These are phyloP conservation scores for Tetramitus jugosus DNA, from an alignment of 208 protist species.

Conservation along the genomic window DNA sequence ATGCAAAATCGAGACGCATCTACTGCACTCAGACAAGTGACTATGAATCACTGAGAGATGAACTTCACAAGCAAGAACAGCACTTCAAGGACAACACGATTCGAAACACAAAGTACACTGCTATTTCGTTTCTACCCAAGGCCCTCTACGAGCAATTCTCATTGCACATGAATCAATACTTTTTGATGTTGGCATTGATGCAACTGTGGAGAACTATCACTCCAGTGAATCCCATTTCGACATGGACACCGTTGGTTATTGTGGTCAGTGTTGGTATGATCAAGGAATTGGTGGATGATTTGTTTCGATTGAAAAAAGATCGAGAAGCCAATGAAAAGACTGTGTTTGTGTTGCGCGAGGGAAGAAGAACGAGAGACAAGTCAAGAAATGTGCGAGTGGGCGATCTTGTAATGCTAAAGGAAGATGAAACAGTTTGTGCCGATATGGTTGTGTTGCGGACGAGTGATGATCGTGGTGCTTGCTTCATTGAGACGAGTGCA, in stretches of 20 bases:
- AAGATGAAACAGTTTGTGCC: slow-evolving; percentile 30
- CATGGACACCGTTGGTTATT: slow-evolving; percentile 39
- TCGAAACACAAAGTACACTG: slow-evolving; percentile 87
- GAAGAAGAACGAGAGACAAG: slow-evolving; percentile 25
- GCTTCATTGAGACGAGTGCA: background rate
- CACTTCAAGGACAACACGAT: slow-evolving; percentile 63
- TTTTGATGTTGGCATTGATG: slow-evolving; percentile 79
- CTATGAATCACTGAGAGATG: too few species aligned
- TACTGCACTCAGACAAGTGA: too few species aligned
- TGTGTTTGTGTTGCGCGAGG: background rate
- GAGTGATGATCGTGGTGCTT: background rate
- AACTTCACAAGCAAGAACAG: background rate
- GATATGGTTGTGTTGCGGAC: slow-evolving; percentile 35
- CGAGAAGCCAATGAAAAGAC: slow-evolving; percentile 5
- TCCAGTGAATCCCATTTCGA: slow-evolving; percentile 72
- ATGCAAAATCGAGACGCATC: too few species aligned
- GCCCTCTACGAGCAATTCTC: slow-evolving; percentile 93
- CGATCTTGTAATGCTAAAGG: slow-evolving; percentile 27
- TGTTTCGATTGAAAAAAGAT: slow-evolving; percentile 17
- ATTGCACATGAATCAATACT: slow-evolving; percentile 88
- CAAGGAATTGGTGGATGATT: slow-evolving; percentile 47
- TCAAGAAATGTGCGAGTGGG: slow-evolving; percentile 37
- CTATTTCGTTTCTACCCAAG: slow-evolving; percentile 81
- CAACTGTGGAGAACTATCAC: slow-evolving; percentile 79
- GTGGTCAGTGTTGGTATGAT: slow-evolving; percentile 37